Conservation (phyloP, 2,329 filamentous ascomycete species). For the Macrophomina tecta region DNA sequence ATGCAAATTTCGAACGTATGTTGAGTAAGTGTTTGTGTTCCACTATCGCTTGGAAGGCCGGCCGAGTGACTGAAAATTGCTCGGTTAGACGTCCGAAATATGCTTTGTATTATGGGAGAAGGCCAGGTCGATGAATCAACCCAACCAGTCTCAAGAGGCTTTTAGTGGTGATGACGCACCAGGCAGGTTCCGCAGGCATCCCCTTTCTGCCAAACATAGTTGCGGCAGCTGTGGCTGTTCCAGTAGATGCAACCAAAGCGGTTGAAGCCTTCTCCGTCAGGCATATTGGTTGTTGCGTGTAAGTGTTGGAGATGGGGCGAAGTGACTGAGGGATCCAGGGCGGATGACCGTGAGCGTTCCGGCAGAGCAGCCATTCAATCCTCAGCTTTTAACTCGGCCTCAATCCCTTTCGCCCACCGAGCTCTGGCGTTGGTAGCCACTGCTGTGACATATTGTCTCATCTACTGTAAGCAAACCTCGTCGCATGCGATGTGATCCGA, state of each 20-base stretch:
- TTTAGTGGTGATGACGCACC: neutral
- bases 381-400: too few relatives aligned
- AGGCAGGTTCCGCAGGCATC: constrained; percentile 24
- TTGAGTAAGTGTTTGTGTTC: too few relatives aligned
- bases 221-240: constrained; percentile 15
- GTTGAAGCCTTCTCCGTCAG: constrained; percentile 27
- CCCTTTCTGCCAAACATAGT: constrained; percentile 27
- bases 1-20: neutral
- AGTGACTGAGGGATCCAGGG: neutral
- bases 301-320: neutral
- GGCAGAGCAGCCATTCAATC: too few relatives aligned
- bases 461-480: neutral
- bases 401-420: too few relatives aligned
- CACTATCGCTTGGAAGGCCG: constrained; percentile 2
- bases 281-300: neutral
- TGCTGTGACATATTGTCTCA: neutral
- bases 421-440: neutral
- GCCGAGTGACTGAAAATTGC: constrained; percentile 2
- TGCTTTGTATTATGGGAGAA: too few relatives aligned
- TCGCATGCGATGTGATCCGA: neutral
- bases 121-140: too few relatives aligned
- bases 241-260: constrained; percentile 23
- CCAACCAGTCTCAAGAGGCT: too few relatives aligned
- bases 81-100: neutral
- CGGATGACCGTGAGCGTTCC: too few relatives aligned